Base-by-base conservation (phyloP, 208 protist genomes). In the Crithidia thermophila region DNA sequence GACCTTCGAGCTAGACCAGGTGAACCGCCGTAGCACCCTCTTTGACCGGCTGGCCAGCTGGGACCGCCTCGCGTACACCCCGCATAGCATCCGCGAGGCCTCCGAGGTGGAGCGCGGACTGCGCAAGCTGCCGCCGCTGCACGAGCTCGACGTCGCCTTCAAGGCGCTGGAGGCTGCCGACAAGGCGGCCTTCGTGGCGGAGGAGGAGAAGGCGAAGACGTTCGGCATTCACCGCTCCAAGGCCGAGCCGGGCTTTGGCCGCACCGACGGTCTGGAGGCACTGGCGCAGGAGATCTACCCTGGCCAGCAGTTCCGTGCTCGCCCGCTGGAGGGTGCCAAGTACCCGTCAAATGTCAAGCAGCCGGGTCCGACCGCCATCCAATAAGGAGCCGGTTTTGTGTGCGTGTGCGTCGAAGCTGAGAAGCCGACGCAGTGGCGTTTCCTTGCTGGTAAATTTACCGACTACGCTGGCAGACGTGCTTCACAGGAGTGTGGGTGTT, bases 261-360 rank as follows among this genome's bases (percentile, higher is more conserved):
- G 88, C 61, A 85, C 76, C 4, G 91, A 96, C 67, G 91, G 91
- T 60, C 79, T 96, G 42, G 91, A 96, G 77, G 84, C 85, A 6
- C 85, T 96, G 28, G 91, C 88, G 18, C 91, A 96, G 72, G 91
- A 96, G 55, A 96, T 96, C 37, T 96, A 96, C 78, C 91, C 91
- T 6, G 91, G 88, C 60, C 91, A 96, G 72, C 91, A 96, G 66
- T 96, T 96, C 81, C 91, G 91, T 65, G 85, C 89, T 23, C 70
- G 78, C 36, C 91, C 91, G 27, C 68, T 96, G 45, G 82, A 94
- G 55, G 88, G 82, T n/a, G 91, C 91, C 40, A 91, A 90, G 74
- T 96, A 96, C 74, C 88, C 88, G 20, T 81, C 81, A 0, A 89
- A 70, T 37, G 91, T 96, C 45, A 91, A 90, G 77, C 75, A 93